phyloP scores from a whole-genome alignment of 1,139 yeast genomes.

The Candida buenavistaensis region DNA sequence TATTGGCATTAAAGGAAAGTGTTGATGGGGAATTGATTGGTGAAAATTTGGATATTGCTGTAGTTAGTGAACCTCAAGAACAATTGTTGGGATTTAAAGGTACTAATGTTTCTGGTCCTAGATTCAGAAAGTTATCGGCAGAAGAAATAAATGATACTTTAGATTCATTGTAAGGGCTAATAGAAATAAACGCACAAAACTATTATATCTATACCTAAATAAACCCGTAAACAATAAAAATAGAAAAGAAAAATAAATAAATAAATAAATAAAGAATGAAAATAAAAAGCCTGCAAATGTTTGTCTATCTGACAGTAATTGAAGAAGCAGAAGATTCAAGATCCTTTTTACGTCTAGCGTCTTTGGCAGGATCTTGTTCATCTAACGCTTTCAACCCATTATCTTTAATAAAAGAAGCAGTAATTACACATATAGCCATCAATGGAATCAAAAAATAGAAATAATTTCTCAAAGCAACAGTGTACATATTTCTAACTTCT shows the following conservation, averaged over 20 bases:
- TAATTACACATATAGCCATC: slow-evolving; percentile 37
- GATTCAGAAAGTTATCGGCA: slow-evolving; percentile 79
- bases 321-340: slow-evolving; percentile 15
- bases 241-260: neutral
- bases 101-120: slow-evolving; percentile 78
- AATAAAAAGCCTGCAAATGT: neutral
- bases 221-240: neutral
- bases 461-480: slow-evolving; percentile 36
- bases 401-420: slow-evolving; percentile 39
- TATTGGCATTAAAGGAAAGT: slow-evolving; percentile 90
- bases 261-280: neutral
- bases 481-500: slow-evolving; percentile 29
- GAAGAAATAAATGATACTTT: slow-evolving; percentile 95
- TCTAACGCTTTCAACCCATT: slow-evolving; percentile 40
- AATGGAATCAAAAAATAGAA: slow-evolving; percentile 43
- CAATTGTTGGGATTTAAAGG: slow-evolving; percentile 84
- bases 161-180: slow-evolving; percentile 65
- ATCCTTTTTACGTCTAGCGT: slow-evolving; percentile 7
- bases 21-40: slow-evolving; percentile 99
- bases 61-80: slow-evolving; percentile 83
- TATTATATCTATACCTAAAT: neutral
- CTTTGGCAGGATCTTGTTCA: slow-evolving; percentile 18
- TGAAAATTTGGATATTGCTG: slow-evolving; percentile 89
- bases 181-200: too few relatives aligned
- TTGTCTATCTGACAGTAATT: slow-evolving; percentile 5